Conservation (phyloP, 805 yeast species). For the Pichia californica region DNA sequence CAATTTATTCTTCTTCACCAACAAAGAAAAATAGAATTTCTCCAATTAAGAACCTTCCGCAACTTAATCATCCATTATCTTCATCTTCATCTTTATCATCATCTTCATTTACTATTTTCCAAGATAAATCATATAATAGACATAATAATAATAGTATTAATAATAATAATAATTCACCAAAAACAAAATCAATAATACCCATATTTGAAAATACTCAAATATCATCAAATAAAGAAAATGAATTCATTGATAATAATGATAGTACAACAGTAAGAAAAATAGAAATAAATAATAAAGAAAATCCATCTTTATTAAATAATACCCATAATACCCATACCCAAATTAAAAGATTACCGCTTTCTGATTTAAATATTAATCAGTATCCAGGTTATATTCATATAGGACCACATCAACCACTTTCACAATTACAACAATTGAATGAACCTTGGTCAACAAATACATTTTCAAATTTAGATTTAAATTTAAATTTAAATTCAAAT, state of each 20-base stretch:
- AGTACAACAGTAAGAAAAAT: background rate
- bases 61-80: background rate
- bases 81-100: too few species aligned
- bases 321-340: background rate
- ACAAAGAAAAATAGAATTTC: constrained; percentile 4
- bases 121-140: constrained; percentile 1
- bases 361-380: constrained; percentile 5
- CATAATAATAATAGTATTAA: background rate
- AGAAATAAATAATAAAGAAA: background rate
- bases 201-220: background rate
- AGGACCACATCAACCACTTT: background rate
- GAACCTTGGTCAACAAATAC: constrained; percentile 11
- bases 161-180: background rate
- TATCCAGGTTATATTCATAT: constrained; percentile 8
- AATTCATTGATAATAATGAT: too few species aligned
- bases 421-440: constrained; percentile 1
- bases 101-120: constrained; percentile 5
- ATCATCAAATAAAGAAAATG: constrained; percentile 8
- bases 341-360: background rate
- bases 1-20: constrained; percentile 3
- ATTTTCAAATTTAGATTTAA: too few species aligned
- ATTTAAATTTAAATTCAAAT: too few species aligned
- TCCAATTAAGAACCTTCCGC: constrained; percentile 6
- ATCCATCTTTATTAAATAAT: too few species aligned
- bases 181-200: background rate